Evolutionary conservation across 768 basidiomycete genomes (phyloP), one percentile per base, ranked within the genome.

Genomic region (Russula virescens): DNA sequence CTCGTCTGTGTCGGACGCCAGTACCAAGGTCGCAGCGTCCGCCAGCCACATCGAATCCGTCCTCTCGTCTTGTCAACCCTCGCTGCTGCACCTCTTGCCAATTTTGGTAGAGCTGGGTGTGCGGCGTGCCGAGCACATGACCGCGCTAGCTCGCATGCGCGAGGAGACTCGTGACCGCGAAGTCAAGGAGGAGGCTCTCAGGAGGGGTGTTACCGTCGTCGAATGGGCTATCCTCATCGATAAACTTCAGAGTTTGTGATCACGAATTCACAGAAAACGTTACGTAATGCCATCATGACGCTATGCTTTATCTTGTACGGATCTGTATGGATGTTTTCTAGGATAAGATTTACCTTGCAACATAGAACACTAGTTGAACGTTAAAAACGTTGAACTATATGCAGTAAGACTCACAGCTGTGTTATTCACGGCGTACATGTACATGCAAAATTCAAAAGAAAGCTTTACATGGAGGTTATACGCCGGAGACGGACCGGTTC

Each of bases 161-260:
- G 85, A 86, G 58, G 84, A 82, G 62, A 89, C 84, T 23, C 73
- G 88, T 65, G 83, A 90, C 71, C 74, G 82, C 61, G 86, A 89
- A 71, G 78, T 90, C 51, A 86, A 80, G 72, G 85, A 87, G 67
- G 85, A 84, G 66, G 88, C 87, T 58, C 69, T 90, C 73, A 81
- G 75, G 69, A 75, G 81, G 68, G 88, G 88, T 1, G 76, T 90
- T 55, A 88, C 87, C 0, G 78, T 88, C 9, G 76, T 90, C 74
- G 88, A 90, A 68, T 90, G 88, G 88, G 88, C 88, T 23, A 86
- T 89, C 68, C 75, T 90, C 68, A 72, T 90, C 61, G 88, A 90
- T 72, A 82, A 76, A 69, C 70, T 88, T 65, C 81, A 80, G 64
- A 75, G 69, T 42, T 66, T 75, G 60, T 77, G 52, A 40, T 43